Percentiles rank a stretch among this genome's conserved stretches.
Evolutionary conservation across 345 rosid genomes (phyloP).

Genomic region (Cardamine resedifolia): DNA sequence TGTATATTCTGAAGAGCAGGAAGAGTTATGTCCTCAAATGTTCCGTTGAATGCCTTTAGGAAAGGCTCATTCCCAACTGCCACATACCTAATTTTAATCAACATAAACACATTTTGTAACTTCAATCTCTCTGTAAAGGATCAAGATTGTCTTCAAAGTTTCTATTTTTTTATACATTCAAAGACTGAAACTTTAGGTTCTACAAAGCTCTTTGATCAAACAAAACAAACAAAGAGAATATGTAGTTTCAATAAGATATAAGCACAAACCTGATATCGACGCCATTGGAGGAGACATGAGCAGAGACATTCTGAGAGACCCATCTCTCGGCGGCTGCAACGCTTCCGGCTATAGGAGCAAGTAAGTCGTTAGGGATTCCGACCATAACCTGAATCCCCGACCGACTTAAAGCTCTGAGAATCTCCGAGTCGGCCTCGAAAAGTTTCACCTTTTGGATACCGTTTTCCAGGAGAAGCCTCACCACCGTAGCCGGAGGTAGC

Average conservation of each 20-base stretch:
- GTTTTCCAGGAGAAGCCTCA: slow-evolving; percentile 54
- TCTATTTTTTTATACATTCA: not conserved
- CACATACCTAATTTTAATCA: slow-evolving; percentile 46
- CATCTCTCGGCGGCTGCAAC: slow-evolving; percentile 65
- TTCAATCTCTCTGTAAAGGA: not conserved
- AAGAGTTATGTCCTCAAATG: slow-evolving; percentile 43
- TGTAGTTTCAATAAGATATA: not conserved
- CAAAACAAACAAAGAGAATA: not conserved
- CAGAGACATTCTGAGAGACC: slow-evolving; percentile 68
- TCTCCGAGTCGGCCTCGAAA: slow-evolving; percentile 61
- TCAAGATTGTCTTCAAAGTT: slow-evolving; percentile 2
- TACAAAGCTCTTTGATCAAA: not conserved
- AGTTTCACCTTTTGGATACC: slow-evolving; percentile 69
- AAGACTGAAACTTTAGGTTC: not conserved
- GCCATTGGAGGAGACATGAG: slow-evolving; percentile 51
- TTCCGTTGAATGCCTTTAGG: slow-evolving; percentile 52
- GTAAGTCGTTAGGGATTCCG: slow-evolving; percentile 79
- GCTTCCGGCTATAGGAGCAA: slow-evolving; percentile 48
- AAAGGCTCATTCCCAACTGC: slow-evolving; percentile 80
- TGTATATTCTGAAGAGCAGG: slow-evolving; percentile 72
- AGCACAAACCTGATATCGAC: slow-evolving; percentile 63
- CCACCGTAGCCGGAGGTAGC: slow-evolving; percentile 56
- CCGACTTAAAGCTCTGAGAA: slow-evolving; percentile 50
- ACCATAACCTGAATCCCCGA: slow-evolving; percentile 77
- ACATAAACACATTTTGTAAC: slow-evolving; percentile 1